A percentile compares a stretch with the other conserved stretches of the same genome.
These are phyloP conservation scores for Penicillium crystallinum DNA, from an alignment of 495 filamentous ascomycete genomes.

Conservation along the genomic window DNA sequence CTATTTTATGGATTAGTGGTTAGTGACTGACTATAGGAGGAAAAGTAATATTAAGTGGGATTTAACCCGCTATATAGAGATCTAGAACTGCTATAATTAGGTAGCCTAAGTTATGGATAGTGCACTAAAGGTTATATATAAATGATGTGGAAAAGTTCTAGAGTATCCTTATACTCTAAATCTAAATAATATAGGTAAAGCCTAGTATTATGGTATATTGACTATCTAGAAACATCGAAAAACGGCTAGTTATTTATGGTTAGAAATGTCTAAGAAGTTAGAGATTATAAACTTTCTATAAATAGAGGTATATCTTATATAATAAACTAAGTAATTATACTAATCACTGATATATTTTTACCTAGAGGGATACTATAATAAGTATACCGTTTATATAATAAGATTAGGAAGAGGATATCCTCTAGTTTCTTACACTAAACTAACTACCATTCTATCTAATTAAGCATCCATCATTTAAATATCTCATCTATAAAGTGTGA, in stretches of 20 bases:
- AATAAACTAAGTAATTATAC: too few relatives aligned
- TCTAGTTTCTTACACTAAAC: background rate
- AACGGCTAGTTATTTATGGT: too few relatives aligned
- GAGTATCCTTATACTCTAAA: background rate
- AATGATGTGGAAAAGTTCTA: background rate
- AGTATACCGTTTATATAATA: background rate
- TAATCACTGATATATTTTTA: background rate
- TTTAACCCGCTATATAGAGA: background rate
- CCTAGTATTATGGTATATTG: background rate
- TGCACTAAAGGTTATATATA: background rate
- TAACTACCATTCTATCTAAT: background rate
- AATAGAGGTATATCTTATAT: too few relatives aligned
- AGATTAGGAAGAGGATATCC: background rate
- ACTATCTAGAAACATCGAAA: too few relatives aligned
- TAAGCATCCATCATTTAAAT: background rate
- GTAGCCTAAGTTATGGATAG: background rate
- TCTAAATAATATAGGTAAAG: background rate
- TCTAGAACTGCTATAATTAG: background rate
- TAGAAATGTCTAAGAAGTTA: too few relatives aligned
- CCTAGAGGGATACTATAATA: background rate
- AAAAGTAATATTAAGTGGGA: background rate
- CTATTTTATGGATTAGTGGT: background rate
- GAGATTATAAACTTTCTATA: background rate
- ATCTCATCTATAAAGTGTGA: background rate
- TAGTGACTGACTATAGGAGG: background rate